Evolutionary conservation across 1,139 yeast genomes (phyloP), one percentile per base, ranked within the genome.

Genomic region (Diutina rugosa): DNA sequence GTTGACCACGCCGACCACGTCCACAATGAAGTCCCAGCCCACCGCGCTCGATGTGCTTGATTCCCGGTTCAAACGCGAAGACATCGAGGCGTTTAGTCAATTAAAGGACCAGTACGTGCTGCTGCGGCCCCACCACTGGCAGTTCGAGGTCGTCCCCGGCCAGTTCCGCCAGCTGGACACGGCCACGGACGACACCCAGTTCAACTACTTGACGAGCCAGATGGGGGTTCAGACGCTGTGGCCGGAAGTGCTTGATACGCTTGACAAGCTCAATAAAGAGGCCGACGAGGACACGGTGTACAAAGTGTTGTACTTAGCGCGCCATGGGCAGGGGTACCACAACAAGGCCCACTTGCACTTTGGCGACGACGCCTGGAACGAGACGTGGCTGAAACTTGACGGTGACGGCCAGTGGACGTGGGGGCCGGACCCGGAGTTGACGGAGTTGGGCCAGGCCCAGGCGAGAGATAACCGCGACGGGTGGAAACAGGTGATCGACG

Each of bases 291-390:
- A 75, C 56, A 76, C 69, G 44, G 64, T 64, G 28, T 82, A 84
- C 66, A 85, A 85, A 65, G 65, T 86, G 51, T 61, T 86, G 6
- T 76, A 82, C 56, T 70, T 85, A 56, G 90, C 88, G 1, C 74
- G 95, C 58, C 95, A 87, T 63, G 95, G 95, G 7, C 87, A 87
- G 67, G 95, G 95, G 0, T 81, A 73, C 68, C 93, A 87, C 64
- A 87, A 87, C 62, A 70, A 77, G 28, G 88, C 85, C 1, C 79
- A 80, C 54, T 71, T 70, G 32, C 77, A 78, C 59, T 84, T 83
- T 64, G 86, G 90, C 14, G 67, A 73, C 46, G 68, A 74, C 14
- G 79, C 68, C 28, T 86, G 91, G 91, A 75, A 79, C 62, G 67
- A 65, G 0, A 77, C 82, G 60, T 85, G 87, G 85, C 73, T 86